A percentile compares a stretch with the other conserved stretches of the same genome.
Evolutionary conservation across 805 yeast genomes (phyloP).

Genomic region (Candida gorgasii): DNA sequence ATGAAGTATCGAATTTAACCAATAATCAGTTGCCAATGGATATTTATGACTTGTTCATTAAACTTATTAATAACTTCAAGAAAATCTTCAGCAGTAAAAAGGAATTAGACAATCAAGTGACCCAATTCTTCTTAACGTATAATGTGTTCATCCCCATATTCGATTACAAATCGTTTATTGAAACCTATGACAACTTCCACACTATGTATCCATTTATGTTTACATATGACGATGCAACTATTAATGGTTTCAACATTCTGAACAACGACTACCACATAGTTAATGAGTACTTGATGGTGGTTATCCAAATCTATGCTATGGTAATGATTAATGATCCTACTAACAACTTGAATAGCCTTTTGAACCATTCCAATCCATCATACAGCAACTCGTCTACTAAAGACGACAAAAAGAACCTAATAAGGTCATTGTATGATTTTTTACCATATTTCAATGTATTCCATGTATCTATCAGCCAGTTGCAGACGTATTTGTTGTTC

Average conservation of each 20-base stretch:
- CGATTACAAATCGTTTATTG: slow-evolving; percentile 54
- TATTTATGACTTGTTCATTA: slow-evolving; percentile 44
- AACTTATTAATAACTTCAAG: slow-evolving; percentile 45
- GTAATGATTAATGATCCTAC: slow-evolving; percentile 52
- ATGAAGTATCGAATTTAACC: slow-evolving; percentile 16
- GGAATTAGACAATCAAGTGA: slow-evolving; percentile 48
- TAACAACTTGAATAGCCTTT: slow-evolving; percentile 39
- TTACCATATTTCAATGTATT: slow-evolving; percentile 50
- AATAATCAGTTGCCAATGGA: slow-evolving; percentile 35
- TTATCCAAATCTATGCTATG: slow-evolving; percentile 52
- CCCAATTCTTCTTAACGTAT: slow-evolving; percentile 51
- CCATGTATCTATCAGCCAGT: slow-evolving; percentile 46
- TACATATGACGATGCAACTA: slow-evolving; percentile 47
- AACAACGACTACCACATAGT: slow-evolving; percentile 44
- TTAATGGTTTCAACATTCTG: slow-evolving; percentile 49
- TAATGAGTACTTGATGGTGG: slow-evolving; percentile 44
- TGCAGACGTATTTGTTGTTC: slow-evolving; percentile 51
- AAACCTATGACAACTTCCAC: slow-evolving; percentile 49
- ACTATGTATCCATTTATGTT: slow-evolving; percentile 50
- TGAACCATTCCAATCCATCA: slow-evolving; percentile 39
- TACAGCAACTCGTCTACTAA: slow-evolving; percentile 18
- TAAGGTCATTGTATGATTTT: slow-evolving; percentile 44
- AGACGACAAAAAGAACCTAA: slow-evolving; percentile 22
- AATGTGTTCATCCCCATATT: slow-evolving; percentile 56
- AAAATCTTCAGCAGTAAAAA: slow-evolving; percentile 36